Conservation (phyloP, 345 rosid species). For the Camelina hispida region DNA sequence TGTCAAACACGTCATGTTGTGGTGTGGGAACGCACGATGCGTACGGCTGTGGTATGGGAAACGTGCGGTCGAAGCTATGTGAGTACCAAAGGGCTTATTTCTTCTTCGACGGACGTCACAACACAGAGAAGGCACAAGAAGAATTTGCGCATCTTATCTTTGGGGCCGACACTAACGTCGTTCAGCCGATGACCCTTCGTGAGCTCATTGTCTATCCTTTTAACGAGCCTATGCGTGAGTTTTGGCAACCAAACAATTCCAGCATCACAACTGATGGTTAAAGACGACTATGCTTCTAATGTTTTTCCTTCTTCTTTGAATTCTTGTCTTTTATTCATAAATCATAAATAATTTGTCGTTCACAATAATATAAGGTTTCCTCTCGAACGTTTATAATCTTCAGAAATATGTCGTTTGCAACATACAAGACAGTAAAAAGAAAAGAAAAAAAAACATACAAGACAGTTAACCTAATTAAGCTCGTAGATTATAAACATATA, state of each 20-base stretch:
- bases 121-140: constrained; percentile 41
- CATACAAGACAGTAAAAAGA: no score
- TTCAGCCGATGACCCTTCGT: constrained; percentile 37
- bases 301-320: no score
- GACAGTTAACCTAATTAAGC: no score
- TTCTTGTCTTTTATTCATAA: no score
- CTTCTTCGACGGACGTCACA: constrained; percentile 41
- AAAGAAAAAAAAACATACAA: no score
- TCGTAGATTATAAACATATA: no score
- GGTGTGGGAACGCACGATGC: constrained; percentile 41
- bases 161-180: constrained; percentile 35
- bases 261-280: neutral
- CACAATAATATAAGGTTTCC: no score
- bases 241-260: constrained; percentile 2
- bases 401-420: no score
- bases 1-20: constrained; percentile 28
- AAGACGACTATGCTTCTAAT: no score
- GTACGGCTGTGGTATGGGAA: constrained; percentile 24
- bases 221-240: constrained; percentile 31
- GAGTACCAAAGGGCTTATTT: constrained; percentile 40
- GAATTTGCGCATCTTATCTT: constrained; percentile 33
- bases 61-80: constrained; percentile 38
- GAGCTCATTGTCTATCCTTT: constrained; percentile 38
- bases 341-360: no score
- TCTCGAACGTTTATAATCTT: no score